phyloP scores from a whole-genome alignment of 805 yeast genomes.

The Zygosaccharomyces kombuchaensis region DNA sequence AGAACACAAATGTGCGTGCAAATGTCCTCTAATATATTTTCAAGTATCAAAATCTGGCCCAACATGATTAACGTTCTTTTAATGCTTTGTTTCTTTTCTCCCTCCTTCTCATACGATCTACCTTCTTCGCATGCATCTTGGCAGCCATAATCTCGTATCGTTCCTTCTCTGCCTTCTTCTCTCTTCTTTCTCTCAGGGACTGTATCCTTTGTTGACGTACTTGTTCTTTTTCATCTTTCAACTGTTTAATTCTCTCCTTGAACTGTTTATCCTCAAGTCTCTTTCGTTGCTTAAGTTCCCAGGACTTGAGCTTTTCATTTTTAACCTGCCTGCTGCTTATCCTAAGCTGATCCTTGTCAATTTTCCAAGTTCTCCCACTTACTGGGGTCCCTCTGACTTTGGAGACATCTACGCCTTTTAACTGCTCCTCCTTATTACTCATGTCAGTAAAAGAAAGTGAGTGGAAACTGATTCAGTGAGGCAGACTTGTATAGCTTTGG shows the following conservation, averaged over 20 bases:
- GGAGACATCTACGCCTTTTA: conserved; percentile 4
- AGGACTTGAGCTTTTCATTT: conserved; percentile 43
- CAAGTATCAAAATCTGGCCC: neutral
- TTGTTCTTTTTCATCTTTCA: conserved; percentile 74
- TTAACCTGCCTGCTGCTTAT: conserved; percentile 56
- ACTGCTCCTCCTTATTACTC: conserved; percentile 7
- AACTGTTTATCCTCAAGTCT: conserved; percentile 60
- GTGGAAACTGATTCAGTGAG: neutral
- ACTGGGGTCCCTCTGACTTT: conserved; percentile 44
- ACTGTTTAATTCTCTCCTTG: conserved; percentile 62
- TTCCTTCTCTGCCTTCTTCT: conserved; percentile 81
- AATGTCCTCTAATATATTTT: neutral
- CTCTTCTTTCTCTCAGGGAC: conserved; percentile 66
- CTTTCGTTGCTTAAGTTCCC: conserved; percentile 65
- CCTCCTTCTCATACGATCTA: conserved; percentile 81
- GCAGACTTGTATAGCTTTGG: neutral
- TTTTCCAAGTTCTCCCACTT: conserved; percentile 74
- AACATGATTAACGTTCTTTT: conserved; percentile 63
- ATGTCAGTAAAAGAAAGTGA: neutral
- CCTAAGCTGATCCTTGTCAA: conserved; percentile 62
- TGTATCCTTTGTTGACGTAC: conserved; percentile 50
- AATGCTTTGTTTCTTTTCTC: conserved; percentile 94
- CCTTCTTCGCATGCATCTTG: conserved; percentile 88
- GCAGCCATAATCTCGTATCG: conserved; percentile 77
- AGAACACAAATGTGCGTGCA: neutral